These are phyloP conservation scores for Cicer chorassanicum DNA, from an alignment of 306 rosid species.

Conservation along the genomic window DNA sequence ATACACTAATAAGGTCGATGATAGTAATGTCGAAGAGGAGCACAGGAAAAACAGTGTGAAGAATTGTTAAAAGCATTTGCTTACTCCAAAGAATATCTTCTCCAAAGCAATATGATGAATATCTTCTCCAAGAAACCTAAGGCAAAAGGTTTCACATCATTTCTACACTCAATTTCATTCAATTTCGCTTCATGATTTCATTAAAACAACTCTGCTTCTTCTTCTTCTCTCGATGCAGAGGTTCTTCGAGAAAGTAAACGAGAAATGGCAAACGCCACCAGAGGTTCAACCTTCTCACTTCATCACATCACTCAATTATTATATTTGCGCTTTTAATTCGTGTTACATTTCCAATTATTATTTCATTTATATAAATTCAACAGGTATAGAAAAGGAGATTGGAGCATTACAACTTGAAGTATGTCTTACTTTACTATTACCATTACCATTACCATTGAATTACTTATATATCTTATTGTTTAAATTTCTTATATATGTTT, in stretches of 20 bases:
- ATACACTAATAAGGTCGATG: too few species aligned
- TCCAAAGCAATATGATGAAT: conserved; percentile 55
- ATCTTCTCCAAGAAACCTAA: conserved; percentile 88
- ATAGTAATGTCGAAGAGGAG: too few species aligned
- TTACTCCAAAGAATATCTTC: not conserved
- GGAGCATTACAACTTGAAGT: conserved; percentile 90
- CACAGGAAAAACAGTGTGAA: not conserved
- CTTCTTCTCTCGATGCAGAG: conserved; percentile 56
- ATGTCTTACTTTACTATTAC: conserved; percentile 40
- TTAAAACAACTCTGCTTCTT: not conserved
- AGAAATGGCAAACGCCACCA: conserved; percentile 79
- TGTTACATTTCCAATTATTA: not conserved
- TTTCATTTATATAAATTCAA: not conserved
- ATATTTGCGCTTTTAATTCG: not conserved
- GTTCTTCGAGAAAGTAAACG: conserved; percentile 93
- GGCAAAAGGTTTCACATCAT: conserved; percentile 68
- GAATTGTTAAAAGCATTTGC: not conserved
- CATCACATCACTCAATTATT: conserved; percentile 15
- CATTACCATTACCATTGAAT: not conserved
- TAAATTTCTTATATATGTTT: conserved; percentile 26
- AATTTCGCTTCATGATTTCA: not conserved
- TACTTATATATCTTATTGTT: not conserved
- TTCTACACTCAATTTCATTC: conserved; percentile 2
- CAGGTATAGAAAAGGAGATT: conserved; percentile 96
- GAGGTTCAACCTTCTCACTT: conserved; percentile 55